Evolutionary conservation across 2,329 filamentous ascomycete genomes (phyloP).

Genomic region (Aspergillus neoniger): DNA sequence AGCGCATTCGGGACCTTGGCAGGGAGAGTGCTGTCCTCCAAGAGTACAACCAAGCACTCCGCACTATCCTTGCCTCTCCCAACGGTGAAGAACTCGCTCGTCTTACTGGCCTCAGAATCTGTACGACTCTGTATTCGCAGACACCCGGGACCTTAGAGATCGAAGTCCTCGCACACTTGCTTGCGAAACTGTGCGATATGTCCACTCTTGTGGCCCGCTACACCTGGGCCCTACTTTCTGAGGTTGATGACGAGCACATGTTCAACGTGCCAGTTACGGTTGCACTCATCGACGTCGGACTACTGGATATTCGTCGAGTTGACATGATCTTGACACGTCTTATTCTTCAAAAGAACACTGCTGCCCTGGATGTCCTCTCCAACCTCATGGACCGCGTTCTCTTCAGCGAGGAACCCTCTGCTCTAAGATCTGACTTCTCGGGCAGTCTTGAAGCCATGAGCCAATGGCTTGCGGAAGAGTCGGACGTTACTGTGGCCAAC

Average conservation of each 20-base stretch:
- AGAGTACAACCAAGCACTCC: constrained; percentile 59
- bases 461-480: constrained; percentile 76
- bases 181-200: constrained; percentile 63
- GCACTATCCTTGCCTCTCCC: constrained; percentile 54
- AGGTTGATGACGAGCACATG: constrained; percentile 61
- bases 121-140: constrained; percentile 58
- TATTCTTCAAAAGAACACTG: constrained; percentile 68
- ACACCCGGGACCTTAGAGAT: constrained; percentile 59
- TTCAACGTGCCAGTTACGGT: constrained; percentile 64
- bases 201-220: constrained; percentile 59
- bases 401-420: constrained; percentile 73
- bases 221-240: constrained; percentile 50
- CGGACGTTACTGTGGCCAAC: constrained; percentile 64
- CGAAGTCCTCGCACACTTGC: constrained; percentile 63
- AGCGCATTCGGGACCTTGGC: constrained; percentile 59
- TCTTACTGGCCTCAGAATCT: constrained; percentile 58
- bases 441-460: constrained; percentile 79
- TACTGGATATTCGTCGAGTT: constrained; percentile 65
- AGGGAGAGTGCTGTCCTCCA: constrained; percentile 58
- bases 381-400: constrained; percentile 77
- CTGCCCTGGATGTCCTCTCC: constrained; percentile 76
- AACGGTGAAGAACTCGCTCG: constrained; percentile 60
- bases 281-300: constrained; percentile 59
- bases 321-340: constrained; percentile 73
- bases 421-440: constrained; percentile 82